Base-by-base conservation (phyloP, 2,329 filamentous ascomycete genomes). In the Apiospora kogelbergensis region DNA sequence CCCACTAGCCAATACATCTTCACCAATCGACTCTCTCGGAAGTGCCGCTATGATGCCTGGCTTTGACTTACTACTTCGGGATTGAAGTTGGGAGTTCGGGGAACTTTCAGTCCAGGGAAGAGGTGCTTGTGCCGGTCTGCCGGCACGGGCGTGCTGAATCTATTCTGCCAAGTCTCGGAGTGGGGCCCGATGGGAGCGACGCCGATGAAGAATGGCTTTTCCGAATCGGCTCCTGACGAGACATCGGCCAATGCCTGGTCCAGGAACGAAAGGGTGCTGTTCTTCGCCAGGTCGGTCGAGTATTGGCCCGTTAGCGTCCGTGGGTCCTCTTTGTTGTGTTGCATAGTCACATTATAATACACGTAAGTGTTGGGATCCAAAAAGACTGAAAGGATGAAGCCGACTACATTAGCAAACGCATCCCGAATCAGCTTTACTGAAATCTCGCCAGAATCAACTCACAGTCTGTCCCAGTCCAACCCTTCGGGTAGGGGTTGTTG, bases 171-270 rank as follows among this genome's bases (percentile, higher is more conserved):
- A 4, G 85, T 80, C 70, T 90, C 88, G 26, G 85, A 85, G 73
- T 94, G 91, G 0, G 91, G 91, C 0, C 88, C 90, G 6, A 90
- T 84, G 0, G 91, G 91, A 0, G 91, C 88, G 10, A 92, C 82
- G 0, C 84, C 85, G 4, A 94, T 76, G 75, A 93, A 93, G 78
- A 93, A 93, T 0, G 91, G 91, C 20, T 84, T 81, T 0, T 82
- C 78, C 0, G 82, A 80, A 20, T 15, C 41, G 10, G 11, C 37
- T 13, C 5, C 30, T 7, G 17, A 63, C 3, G 57, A 40, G 1
- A 30, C 22, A 20, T 20, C 6, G 0, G 79, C 76, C 2, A 90
- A 80, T 0, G 88, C 91, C 66, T 91, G 86, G 2, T 89, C 84
- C 0, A 94, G 78, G 60, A 93, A 88, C 0, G 84, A 87, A 7